phyloP scores from a whole-genome alignment of 2,329 filamentous ascomycete genomes.

The Colletotrichum truncatum region DNA sequence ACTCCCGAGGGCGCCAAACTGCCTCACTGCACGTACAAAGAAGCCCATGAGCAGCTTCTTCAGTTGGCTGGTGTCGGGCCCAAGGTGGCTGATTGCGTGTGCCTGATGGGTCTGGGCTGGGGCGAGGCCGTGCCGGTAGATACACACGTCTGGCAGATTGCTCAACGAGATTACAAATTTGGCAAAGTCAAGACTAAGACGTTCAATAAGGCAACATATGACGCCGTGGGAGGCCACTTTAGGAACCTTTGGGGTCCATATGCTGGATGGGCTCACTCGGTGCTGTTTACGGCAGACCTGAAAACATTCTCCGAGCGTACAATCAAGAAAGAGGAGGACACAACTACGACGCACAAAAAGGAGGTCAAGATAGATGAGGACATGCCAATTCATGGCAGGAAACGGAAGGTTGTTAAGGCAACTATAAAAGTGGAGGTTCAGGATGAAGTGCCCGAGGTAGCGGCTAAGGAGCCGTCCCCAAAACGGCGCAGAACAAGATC shows the following conservation, averaged over 20 bases:
- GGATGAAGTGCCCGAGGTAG: neutral
- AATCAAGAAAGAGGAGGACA: constrained; percentile 36
- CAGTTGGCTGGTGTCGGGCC: constrained; percentile 89
- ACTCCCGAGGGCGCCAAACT: constrained; percentile 53
- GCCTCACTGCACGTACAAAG: constrained; percentile 72
- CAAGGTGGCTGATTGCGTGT: constrained; percentile 97
- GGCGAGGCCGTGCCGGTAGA: constrained; percentile 94
- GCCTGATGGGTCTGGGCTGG: constrained; percentile 96
- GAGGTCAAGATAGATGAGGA: constrained; percentile 42
- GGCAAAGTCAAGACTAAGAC: constrained; percentile 84
- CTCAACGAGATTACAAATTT: constrained; percentile 94
- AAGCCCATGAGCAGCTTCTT: constrained; percentile 83
- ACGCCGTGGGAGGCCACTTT: constrained; percentile 91
- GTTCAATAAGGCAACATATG: constrained; percentile 87
- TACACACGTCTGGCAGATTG: constrained; percentile 99
- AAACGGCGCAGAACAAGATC: constrained; percentile 30
- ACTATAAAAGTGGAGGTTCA: constrained; percentile 30
- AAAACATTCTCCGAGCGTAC: constrained; percentile 80
- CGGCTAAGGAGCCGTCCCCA: neutral
- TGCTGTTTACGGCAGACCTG: constrained; percentile 93
- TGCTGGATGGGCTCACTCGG: constrained; percentile 97
- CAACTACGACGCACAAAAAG: constrained; percentile 32
- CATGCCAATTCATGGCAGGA: constrained; percentile 21
- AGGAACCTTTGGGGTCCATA: constrained; percentile 89
- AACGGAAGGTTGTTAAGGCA: constrained; percentile 29